A percentile compares a stretch with the other conserved stretches of the same genome.
phyloP scores from a whole-genome alignment of 23 red algal genomes.

The Gracilaria domingensis region DNA sequence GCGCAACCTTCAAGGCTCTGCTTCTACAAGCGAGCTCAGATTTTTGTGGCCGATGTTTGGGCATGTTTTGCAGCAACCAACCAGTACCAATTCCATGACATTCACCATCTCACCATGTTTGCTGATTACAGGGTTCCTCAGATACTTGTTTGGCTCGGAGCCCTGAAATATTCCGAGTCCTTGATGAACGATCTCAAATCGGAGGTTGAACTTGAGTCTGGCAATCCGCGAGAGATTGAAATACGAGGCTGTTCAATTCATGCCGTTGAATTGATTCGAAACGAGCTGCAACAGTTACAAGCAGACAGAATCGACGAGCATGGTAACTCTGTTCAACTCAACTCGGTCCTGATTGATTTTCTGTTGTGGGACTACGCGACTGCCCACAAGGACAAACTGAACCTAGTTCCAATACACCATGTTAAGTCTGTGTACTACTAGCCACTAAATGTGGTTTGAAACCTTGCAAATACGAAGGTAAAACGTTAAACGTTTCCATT shows the following conservation, averaged over 20 bases:
- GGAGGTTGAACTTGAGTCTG: not conserved
- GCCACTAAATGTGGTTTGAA: not conserved
- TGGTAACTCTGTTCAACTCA: not conserved
- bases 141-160: slow-evolving; percentile 42
- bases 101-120: slow-evolving; percentile 48
- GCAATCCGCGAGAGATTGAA: slow-evolving; percentile 21
- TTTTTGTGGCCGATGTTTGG: slow-evolving; percentile 54
- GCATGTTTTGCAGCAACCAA: slow-evolving; percentile 44
- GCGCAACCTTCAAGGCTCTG: not conserved
- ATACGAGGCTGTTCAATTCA: slow-evolving; percentile 56
- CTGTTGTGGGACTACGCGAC: slow-evolving; percentile 62
- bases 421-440: slow-evolving; percentile 50
- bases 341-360: slow-evolving; percentile 55
- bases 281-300: slow-evolving; percentile 7
- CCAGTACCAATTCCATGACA: slow-evolving; percentile 32
- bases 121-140: slow-evolving; percentile 60
- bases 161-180: slow-evolving; percentile 13
- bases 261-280: slow-evolving; percentile 58
- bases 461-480: too few relatives aligned
- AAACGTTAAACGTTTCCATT: not conserved
- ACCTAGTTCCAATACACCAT: slow-evolving; percentile 42
- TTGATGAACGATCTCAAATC: slow-evolving; percentile 13
- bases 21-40: slow-evolving; percentile 63
- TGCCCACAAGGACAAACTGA: slow-evolving; percentile 24
- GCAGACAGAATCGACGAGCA: not conserved